A percentile compares a stretch with the other conserved stretches of the same genome.
Conservation (phyloP, 169 alveolate species). For the Pseudocohnilembus persalinus region DNA sequence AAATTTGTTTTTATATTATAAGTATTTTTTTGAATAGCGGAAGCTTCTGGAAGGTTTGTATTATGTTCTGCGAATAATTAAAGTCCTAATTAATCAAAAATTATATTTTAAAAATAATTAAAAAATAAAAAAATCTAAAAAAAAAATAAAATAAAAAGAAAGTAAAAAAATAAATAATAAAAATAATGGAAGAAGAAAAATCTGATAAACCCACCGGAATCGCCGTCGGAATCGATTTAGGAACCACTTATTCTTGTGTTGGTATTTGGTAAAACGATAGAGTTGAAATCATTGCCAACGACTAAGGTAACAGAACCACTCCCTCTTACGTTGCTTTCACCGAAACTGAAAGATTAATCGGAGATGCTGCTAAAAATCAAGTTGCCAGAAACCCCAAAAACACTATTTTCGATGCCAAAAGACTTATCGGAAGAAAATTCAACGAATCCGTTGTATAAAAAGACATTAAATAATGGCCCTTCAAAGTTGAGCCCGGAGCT, state of each 20-base stretch:
- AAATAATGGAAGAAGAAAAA: background rate
- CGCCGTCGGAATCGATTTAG: constrained; percentile 95
- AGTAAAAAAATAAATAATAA: too few relatives aligned
- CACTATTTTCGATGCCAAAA: constrained; percentile 98
- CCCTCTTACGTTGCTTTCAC: constrained; percentile 99
- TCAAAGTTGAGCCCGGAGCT: constrained; percentile 86
- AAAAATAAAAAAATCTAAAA: too few relatives aligned
- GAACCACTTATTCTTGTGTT: constrained; percentile 97
- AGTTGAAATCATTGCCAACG: constrained; percentile 98
- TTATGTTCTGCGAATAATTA: too few relatives aligned
- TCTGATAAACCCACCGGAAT: constrained; percentile 11
- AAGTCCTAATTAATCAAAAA: too few relatives aligned
- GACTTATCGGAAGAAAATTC: constrained; percentile 97
- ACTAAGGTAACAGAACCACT: constrained; percentile 98
- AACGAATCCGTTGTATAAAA: constrained; percentile 94
- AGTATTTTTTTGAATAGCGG: too few relatives aligned
- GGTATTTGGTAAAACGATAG: constrained; percentile 95
- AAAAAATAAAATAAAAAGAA: too few relatives aligned
- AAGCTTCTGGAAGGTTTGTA: too few relatives aligned
- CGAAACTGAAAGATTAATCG: constrained; percentile 97
- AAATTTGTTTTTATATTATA: too few relatives aligned
- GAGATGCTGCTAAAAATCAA: constrained; percentile 98
- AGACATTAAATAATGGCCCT: constrained; percentile 96
- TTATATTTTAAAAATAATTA: too few relatives aligned
- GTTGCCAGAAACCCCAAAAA: constrained; percentile 96